These are phyloP conservation scores for Bacidia gigantensis DNA, from an alignment of 495 filamentous ascomycete species.

Conservation along the genomic window DNA sequence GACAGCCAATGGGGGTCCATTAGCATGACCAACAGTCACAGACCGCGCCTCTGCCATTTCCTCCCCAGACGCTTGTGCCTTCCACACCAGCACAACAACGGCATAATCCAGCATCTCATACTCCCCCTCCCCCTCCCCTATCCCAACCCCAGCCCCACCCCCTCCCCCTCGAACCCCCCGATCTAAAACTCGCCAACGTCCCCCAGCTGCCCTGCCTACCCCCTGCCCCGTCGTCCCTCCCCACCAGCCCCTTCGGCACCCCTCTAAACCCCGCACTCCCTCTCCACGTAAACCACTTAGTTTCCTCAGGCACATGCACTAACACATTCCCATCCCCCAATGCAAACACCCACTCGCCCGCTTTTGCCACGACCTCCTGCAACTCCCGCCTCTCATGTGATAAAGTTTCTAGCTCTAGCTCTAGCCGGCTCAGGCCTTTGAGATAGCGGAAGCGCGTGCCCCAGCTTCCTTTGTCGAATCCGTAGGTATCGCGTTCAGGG, in stretches of 20 bases:
- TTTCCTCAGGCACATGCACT: conserved; percentile 2
- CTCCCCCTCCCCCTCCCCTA: not conserved
- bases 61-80: not conserved
- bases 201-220: too few relatives aligned
- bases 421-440: conserved; percentile 13
- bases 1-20: too few relatives aligned
- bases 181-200: too few relatives aligned
- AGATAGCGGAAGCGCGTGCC: conserved; percentile 16
- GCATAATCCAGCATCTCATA: conserved; percentile 9
- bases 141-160: too few relatives aligned
- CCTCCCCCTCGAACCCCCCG: not conserved
- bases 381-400: conserved; percentile 11
- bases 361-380: conserved; percentile 1
- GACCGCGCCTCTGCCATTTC: not conserved
- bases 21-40: too few relatives aligned
- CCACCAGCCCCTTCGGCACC: not conserved
- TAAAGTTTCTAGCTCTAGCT: conserved; percentile 20
- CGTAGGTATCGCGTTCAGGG: not conserved
- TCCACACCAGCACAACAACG: conserved; percentile 7
- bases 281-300: conserved; percentile 3
- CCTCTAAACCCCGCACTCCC: conserved; percentile 11
- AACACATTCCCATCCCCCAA: conserved; percentile 7
- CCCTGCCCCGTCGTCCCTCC: too few relatives aligned
- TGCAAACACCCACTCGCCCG: conserved; percentile 7
- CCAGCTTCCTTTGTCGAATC: conserved; percentile 14